Percentiles rank a stretch among this genome's conserved stretches.
Evolutionary conservation across 2,329 filamentous ascomycete genomes (phyloP).

Genomic region (Colletotrichum zoysiae): DNA sequence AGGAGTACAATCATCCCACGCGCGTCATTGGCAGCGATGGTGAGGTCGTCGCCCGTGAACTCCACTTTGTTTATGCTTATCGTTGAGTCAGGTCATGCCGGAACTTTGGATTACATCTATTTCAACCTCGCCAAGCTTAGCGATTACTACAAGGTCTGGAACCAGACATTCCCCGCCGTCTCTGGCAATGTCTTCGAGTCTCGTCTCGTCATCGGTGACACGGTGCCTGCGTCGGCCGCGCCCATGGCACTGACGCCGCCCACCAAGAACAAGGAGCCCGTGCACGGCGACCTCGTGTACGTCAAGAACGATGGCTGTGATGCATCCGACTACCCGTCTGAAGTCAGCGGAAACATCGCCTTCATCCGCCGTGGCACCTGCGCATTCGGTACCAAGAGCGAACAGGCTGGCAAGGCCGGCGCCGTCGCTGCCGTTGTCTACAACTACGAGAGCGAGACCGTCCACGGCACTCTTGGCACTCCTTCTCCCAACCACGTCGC

Average conservation of each 20-base stretch:
- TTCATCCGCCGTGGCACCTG: conserved; percentile 79
- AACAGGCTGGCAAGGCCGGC: conserved; percentile 75
- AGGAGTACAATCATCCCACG: conserved; percentile 76
- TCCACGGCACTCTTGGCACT: conserved; percentile 77
- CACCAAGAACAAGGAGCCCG: conserved; percentile 69
- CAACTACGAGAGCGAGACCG: conserved; percentile 74
- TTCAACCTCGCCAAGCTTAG: conserved; percentile 65
- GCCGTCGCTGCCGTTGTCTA: conserved; percentile 80
- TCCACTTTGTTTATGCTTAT: conserved; percentile 34
- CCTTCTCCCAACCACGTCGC: conserved; percentile 72
- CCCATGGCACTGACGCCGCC: conserved; percentile 77
- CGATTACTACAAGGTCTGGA: conserved; percentile 72
- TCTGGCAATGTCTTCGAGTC: conserved; percentile 71
- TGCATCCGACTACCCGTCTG: conserved; percentile 71
- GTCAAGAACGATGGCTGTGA: conserved; percentile 74
- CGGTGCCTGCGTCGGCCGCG: conserved; percentile 62
- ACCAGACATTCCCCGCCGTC: conserved; percentile 74
- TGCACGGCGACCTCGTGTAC: conserved; percentile 70
- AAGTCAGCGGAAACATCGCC: conserved; percentile 73
- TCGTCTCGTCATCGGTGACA: conserved; percentile 67
- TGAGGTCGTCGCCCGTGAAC: conserved; percentile 47
- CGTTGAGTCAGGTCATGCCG: conserved; percentile 66
- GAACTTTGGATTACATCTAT: conserved; percentile 73
- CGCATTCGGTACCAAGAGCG: conserved; percentile 78
- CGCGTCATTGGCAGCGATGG: conserved; percentile 77